Evolutionary conservation across 2,329 filamentous ascomycete species (phyloP), one percentile per base, ranked within the genome.

Genomic region (Emmonsia crescens): DNA sequence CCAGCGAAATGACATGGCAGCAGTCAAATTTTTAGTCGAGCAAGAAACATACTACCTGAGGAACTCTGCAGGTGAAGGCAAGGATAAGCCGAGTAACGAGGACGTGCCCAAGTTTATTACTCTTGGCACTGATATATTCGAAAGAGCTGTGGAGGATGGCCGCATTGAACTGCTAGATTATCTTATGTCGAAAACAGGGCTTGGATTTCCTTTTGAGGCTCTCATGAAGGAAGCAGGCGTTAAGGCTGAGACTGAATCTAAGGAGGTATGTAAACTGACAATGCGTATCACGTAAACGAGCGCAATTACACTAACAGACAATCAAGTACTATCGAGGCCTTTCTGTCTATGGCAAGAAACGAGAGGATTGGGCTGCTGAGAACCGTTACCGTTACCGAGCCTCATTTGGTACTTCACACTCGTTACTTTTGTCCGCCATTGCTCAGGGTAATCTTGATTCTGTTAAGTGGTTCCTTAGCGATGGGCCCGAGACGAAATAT

Each of bases 381-480:
- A 84, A 83, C 5, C 33, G 21, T 5, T 31, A 38, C n/a, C 12
- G 2, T 24, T 48, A 31, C 49, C 6, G 21, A 19, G n/a, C 21
- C 21, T 49, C 59, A 3, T 8, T 46, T 33, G 19, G 8, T 24
- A 12, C 16, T 8, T 19, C n/a, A 24, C 42, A 62, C 21, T 65
- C 72, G 9, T 72, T 75, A 1, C 68, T 78, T 19, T 66, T 77
- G 24, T 60, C 66, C 8, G 68, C 73, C 31, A 72, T 72, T 1
- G 57, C 67, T 4, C 59, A 66, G n/a, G 74, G 85, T 2, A 87
- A 79, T 24, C 71, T 93, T n/a, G 82, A 87, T 46, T 81, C 82
- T 21, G 83, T 90, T 0, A 85, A 94, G 69, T 95, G 89, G 84
- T 89, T 93, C 71, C 73, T 91, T 61, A 85, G 87, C 62, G 87